Evolutionary conservation across 2,329 filamentous ascomycete genomes (phyloP).

Genomic region (Trichoderma aggressivum): DNA sequence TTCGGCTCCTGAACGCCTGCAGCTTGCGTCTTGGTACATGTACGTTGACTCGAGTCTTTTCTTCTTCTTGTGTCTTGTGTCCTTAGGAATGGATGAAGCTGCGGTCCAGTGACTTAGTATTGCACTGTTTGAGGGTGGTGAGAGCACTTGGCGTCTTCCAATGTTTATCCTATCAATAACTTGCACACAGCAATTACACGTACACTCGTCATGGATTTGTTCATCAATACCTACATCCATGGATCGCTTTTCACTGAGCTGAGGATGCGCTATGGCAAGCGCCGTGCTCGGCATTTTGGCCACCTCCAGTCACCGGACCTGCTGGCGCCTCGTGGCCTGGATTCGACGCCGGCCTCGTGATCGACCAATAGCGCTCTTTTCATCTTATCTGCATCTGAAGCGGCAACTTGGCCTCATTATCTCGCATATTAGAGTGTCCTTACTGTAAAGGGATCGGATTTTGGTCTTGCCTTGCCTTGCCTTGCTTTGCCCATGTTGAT

Average conservation of each 20-base stretch:
- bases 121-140: neutral
- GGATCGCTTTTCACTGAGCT: neutral
- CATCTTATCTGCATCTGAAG: slow-evolving; percentile 4
- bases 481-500: neutral
- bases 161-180: neutral
- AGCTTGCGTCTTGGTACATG: slow-evolving; percentile 2
- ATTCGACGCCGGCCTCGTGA: slow-evolving; percentile 15
- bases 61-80: neutral
- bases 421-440: neutral
- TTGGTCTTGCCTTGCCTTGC: neutral
- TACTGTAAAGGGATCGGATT: neutral
- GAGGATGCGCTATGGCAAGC: neutral
- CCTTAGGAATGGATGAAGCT: neutral
- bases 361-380: slow-evolving; percentile 15
- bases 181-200: neutral
- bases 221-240: neutral
- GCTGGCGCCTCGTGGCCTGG: slow-evolving; percentile 14
- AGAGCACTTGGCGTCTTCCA: neutral
- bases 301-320: slow-evolving; percentile 16
- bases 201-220: neutral
- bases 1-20: neutral
- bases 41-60: neutral
- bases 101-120: neutral
- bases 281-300: neutral
- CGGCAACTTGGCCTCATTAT: neutral